Evolutionary conservation across 179 eudicot species (phyloP).

Genomic region (Beta macrorhiza): DNA sequence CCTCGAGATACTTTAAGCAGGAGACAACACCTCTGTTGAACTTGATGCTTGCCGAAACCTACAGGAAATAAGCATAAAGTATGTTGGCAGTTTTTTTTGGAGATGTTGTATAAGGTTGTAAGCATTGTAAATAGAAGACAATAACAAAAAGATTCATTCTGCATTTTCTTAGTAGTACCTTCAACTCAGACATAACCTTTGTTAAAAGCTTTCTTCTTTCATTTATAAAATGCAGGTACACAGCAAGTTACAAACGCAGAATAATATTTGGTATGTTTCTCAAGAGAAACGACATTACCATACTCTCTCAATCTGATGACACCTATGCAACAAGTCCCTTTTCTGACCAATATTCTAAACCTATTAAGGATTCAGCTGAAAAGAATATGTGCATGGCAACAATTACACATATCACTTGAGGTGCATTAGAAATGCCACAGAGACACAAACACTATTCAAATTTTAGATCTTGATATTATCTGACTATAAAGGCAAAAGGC

Average conservation of each 20-base stretch:
- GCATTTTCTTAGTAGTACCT: background rate
- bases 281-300: slow-evolving; percentile 2
- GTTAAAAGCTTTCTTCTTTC: background rate
- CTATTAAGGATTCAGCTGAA: background rate
- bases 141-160: background rate
- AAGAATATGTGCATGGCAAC: background rate
- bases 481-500: too few relatives aligned
- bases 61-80: background rate
- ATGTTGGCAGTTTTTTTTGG: background rate
- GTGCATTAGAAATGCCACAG: too few relatives aligned
- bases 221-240: background rate
- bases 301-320: background rate
- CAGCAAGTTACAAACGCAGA: background rate
- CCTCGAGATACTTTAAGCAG: slow-evolving; percentile 83
- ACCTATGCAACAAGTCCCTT: background rate
- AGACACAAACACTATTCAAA: too few relatives aligned
- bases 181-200: background rate
- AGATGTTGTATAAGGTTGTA: background rate
- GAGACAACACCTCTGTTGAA: slow-evolving; percentile 63
- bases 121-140: background rate
- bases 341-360: background rate
- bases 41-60: slow-evolving; percentile 82
- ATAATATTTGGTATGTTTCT: background rate
- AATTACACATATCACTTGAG: background rate
- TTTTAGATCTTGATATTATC: too few relatives aligned